Percentiles rank a stretch among this genome's conserved stretches.
phyloP scores from a whole-genome alignment of 306 rosid genomes.

The Cajanus cajan region DNA sequence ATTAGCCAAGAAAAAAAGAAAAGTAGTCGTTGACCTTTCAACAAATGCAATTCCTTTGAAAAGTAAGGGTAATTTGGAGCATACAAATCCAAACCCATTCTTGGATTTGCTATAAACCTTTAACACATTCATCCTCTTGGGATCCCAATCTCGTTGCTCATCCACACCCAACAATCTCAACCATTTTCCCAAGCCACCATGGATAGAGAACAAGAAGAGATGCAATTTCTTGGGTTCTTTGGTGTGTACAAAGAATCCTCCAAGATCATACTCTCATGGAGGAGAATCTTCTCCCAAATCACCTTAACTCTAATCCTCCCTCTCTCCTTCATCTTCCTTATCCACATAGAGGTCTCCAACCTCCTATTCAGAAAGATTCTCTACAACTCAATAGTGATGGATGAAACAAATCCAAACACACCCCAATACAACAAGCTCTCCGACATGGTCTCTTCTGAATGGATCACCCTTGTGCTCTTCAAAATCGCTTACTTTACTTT shows the following conservation, averaged over 20 bases:
- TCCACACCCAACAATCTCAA: background rate
- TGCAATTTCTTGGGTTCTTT: conserved; percentile 49
- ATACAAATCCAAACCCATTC: background rate
- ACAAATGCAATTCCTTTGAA: background rate
- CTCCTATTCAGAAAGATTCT: conserved; percentile 32
- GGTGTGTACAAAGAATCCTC: conserved; percentile 49
- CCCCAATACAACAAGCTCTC: conserved; percentile 25
- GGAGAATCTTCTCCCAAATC: conserved; percentile 53
- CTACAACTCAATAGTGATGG: background rate
- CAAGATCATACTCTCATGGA: conserved; percentile 43
- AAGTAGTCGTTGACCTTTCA: background rate
- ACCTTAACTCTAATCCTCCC: conserved; percentile 54
- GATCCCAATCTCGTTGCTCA: background rate
- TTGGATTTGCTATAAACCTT: background rate
- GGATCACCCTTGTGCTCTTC: conserved; percentile 36
- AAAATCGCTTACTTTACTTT: conserved; percentile 40
- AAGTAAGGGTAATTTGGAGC: background rate
- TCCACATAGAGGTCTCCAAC: conserved; percentile 44
- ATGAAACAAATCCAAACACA: background rate
- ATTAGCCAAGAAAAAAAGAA: background rate
- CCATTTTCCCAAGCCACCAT: conserved; percentile 24
- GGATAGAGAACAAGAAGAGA: conserved; percentile 62
- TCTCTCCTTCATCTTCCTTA: conserved; percentile 45
- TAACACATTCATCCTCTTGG: background rate
- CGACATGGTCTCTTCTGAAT: conserved; percentile 38